Base-by-base conservation (phyloP, 768 basidiomycete genomes). In the Pleurotus salmoneostramineus region DNA sequence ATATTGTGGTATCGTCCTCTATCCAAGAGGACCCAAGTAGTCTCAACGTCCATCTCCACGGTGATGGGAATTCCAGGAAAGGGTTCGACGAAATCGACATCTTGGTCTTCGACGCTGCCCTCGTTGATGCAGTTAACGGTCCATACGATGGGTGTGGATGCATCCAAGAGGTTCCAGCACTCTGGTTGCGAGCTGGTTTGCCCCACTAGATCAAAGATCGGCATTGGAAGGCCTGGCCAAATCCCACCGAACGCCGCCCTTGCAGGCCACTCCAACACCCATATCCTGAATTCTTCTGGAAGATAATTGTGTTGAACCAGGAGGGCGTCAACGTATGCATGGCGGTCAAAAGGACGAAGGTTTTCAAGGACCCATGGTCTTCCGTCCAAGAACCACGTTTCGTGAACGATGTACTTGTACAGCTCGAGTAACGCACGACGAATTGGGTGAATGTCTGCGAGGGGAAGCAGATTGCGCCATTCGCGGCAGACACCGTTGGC, bases 181-280 rank as follows among this genome's bases (percentile, higher is more conserved):
- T 40, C 15, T 37, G 8, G 33, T 54, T 5, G 11, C 14, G 32
- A 32, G 33, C 54, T 3, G 4, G 17, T 10, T 12, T 27, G 21
- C 21, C 21, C 21, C 21, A 27, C 21, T 27, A 27, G 21, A 27
- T 27, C 21, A 27, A 27, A 27, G 21, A 27, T 27, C 21, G 21
- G 21, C 21, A 27, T 31, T 43, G 62, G 61, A 15, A 66, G 57
- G 34, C 59, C 65, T 3, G 68, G 66, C 63, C 65, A 69, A 12
- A 56, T 36, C 21, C 63, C 59, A 0, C 49, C 63, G 12, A 66
- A 60, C 10, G 58, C 60, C 27, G 63, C 63, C 15, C 56, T 52
- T n/a, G 58, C 63, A 21, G 66, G 66, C 68, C 68, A 67, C 51
- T 69, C 68, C 33, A 65, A 61, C 1, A 69, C 54, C 68, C 68